These are phyloP conservation scores for Gymnopus androsaceus DNA, from an alignment of 1,284 basidiomycete genomes.

Conservation along the genomic window DNA sequence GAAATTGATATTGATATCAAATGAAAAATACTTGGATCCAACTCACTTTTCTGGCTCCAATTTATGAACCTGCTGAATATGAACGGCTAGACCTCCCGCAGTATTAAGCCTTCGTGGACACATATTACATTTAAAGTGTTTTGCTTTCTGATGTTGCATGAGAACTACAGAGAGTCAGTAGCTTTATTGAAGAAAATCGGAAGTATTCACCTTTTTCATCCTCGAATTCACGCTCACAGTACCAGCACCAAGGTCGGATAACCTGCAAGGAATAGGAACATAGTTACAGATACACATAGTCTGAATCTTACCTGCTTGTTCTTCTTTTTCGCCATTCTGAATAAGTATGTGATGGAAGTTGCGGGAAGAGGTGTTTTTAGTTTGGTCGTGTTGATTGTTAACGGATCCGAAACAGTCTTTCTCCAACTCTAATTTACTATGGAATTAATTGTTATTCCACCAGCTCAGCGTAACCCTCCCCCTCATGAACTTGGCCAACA, in stretches of 20 bases:
- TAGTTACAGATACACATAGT: neutral
- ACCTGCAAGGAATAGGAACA: slow-evolving; percentile 47
- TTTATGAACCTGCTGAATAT: slow-evolving; percentile 98
- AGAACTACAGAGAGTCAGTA: slow-evolving; percentile 61
- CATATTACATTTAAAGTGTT: slow-evolving; percentile 97
- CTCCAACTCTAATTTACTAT: too few species aligned
- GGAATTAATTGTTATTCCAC: too few species aligned
- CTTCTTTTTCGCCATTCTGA: slow-evolving; percentile 77
- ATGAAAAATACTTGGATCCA: neutral
- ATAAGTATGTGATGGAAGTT: neutral
- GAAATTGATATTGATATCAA: slow-evolving; percentile 17
- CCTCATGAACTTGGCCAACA: too few species aligned
- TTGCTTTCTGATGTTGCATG: slow-evolving; percentile 99
- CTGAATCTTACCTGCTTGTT: slow-evolving; percentile 62
- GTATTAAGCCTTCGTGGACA: slow-evolving; percentile 96
- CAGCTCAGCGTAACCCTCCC: too few species aligned
- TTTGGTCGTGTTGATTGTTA: slow-evolving; percentile 7
- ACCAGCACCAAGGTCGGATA: slow-evolving; percentile 96
- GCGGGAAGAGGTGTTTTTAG: neutral
- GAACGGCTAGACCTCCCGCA: slow-evolving; percentile 96
- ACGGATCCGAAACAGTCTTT: neutral
- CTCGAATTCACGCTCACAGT: slow-evolving; percentile 98
- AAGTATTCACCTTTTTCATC: slow-evolving; percentile 83
- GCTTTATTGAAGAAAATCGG: neutral
- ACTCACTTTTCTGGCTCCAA: slow-evolving; percentile 92